Base-by-base conservation (phyloP, 768 basidiomycete species). In the Clavulina sp. region DNA sequence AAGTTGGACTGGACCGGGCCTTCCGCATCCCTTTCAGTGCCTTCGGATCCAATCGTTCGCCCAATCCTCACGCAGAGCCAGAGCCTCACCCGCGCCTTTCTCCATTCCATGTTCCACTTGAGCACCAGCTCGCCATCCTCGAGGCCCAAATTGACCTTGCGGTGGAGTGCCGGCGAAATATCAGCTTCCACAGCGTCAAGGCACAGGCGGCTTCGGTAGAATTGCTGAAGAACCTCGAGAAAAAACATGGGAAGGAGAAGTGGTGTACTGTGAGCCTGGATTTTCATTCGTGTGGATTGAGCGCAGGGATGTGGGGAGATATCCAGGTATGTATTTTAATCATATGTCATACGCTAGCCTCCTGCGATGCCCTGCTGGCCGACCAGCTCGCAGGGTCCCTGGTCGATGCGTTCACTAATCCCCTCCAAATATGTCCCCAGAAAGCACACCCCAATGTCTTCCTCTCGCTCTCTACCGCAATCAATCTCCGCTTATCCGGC, bases 131-230 rank as follows among this genome's bases (percentile, higher is more conserved):
- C 4, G 66, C 69, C 3, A 62, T 97, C n/a, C 70, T 93, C 19
- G 80, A 89, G 59, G 74, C 80, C 3, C 93, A 96, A 61, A 62
- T 97, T 51, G 77, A 78, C 32, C 60, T 97, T n/a, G 93, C 93
- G 1, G 69, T 91, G 2, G 80, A 86, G 59, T 62, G 86, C 6
- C 65, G 72, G 18, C 72, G 86, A 41, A 87, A 84, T 61, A 70
- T 93, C 52, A 89, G 85, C 57, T 57, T 96, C 26, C 93, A 99
- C 60, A 86, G 83, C 56, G 91, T 93, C 48, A 83, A 84, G 62
- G 72, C 76, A 6, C 78, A 78, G 41, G 68, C 76, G 59, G 77
- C 68, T 51, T 88, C 87, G 0, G 57, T 77, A 29, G 77, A 82
- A 18, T 64, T 88, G 31, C 63, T 97, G 23, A 65, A 67, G 28